Evolutionary conservation across 2,329 filamentous ascomycete genomes (phyloP), one percentile per base, ranked within the genome.

Genomic region (Akanthomyces dipterigenus): DNA sequence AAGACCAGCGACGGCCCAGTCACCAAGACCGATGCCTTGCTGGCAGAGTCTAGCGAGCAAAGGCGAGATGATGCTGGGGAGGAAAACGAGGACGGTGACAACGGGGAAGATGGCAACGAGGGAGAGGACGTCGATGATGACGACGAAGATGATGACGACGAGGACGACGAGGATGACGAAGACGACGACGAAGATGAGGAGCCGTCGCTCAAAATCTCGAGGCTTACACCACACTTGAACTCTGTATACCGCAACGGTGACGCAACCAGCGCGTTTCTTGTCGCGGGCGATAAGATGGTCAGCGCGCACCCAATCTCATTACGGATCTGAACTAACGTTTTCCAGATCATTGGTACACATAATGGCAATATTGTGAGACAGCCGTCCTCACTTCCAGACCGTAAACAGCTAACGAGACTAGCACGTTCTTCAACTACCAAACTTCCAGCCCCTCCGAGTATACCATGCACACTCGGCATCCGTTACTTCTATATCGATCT

Each of bases 241-340:
- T 80, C 88, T 48, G 84, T 97, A 38, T 99, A 99, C 77, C 88
- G 92, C 62, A 96, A 96, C 77, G 93, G 91, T 67, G 95, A 99
- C 82, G 91, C 92, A 67, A 97, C 93, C 28, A 97, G 93, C 74
- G 81, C 90, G 9, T 96, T 96, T 72, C 77, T 96, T 55, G 91
- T 96, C 55, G 90, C 90, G 45, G 93, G 93, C 57, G 93, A 99
- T 79, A 98, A 98, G 79, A 96, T 98, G 93, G 91, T 93, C 81
- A 69, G 79, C 61, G 42, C 60, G 31, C 14, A 16, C 26, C 9
- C 28, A 43, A 16, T 20, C 24, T 36, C 18, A 20, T 18, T 43
- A 12, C n/a, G 20, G 9, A 22, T 8, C 14, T 65, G 67, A 63
- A 61, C 75, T 78, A 67, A 75, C 67, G 63, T 63, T 69, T 65